These are phyloP conservation scores for Hypoxylon rickii DNA, from an alignment of 495 filamentous ascomycete genomes.

Conservation along the genomic window DNA sequence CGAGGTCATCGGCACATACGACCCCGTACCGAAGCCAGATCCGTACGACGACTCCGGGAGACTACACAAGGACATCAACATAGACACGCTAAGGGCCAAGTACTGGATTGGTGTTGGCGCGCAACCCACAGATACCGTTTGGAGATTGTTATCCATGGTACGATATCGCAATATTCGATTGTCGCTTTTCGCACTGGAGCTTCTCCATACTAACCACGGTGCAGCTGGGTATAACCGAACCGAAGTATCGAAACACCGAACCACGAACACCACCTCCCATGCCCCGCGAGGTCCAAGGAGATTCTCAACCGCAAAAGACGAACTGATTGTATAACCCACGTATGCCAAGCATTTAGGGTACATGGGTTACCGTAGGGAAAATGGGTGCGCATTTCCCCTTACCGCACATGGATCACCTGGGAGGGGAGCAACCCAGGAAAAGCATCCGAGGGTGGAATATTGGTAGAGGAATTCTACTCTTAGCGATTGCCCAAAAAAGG, in stretches of 20 bases:
- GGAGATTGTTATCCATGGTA: slow-evolving; percentile 87
- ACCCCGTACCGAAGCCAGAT: slow-evolving; percentile 79
- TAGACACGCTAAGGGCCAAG: slow-evolving; percentile 78
- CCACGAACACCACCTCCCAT: slow-evolving; percentile 32
- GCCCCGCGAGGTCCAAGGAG: slow-evolving; percentile 17
- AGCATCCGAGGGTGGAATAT: too few species aligned
- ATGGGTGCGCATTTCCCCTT: background rate
- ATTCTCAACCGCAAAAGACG: slow-evolving; percentile 11
- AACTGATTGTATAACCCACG: slow-evolving; percentile 5
- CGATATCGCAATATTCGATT: slow-evolving; percentile 23
- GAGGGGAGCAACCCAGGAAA: too few species aligned
- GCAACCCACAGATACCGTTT: slow-evolving; percentile 86
- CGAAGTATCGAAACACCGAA: slow-evolving; percentile 37
- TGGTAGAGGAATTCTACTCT: too few species aligned
- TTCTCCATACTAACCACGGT: background rate
- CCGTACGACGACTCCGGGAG: slow-evolving; percentile 68
- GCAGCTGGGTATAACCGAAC: slow-evolving; percentile 36
- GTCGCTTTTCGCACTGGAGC: background rate
- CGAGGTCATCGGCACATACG: slow-evolving; percentile 94
- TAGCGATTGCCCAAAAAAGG: too few species aligned
- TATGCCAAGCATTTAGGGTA: background rate
- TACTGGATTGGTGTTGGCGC: slow-evolving; percentile 98
- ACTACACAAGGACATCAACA: slow-evolving; percentile 83
- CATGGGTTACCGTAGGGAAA: too few species aligned
- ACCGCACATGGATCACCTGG: too few species aligned